These are phyloP conservation scores for Moelleriella libera DNA, from an alignment of 2,329 filamentous ascomycete genomes.

Conservation along the genomic window DNA sequence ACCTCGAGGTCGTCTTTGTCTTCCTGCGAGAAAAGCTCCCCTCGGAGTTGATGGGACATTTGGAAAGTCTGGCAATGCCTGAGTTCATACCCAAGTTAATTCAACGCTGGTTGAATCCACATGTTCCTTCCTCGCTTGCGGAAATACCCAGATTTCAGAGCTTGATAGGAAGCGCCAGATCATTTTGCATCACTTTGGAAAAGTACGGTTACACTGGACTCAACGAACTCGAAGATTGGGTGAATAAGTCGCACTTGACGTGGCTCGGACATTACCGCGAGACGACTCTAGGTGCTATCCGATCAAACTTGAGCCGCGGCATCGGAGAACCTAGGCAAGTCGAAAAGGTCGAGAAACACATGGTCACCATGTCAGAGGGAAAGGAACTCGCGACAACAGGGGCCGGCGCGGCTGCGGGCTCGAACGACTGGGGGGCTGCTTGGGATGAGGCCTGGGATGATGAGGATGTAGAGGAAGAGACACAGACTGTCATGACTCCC, in stretches of 20 bases:
- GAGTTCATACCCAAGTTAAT: constrained; percentile 55
- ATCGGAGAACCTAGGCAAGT: constrained; percentile 56
- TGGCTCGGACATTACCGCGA: constrained; percentile 83
- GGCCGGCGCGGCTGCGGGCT: constrained; percentile 26
- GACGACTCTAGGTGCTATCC: constrained; percentile 59
- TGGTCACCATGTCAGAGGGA: constrained; percentile 54
- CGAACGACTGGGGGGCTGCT: constrained; percentile 57
- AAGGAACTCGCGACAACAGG: constrained; percentile 46
- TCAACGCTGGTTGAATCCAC: constrained; percentile 58
- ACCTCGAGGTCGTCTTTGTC: constrained; percentile 35
- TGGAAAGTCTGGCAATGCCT: constrained; percentile 59
- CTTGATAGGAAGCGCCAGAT: constrained; percentile 47
- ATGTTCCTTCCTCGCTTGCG: constrained; percentile 60
- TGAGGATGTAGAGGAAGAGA: constrained; percentile 33
- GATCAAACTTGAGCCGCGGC: constrained; percentile 52
- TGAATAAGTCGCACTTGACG: constrained; percentile 60
- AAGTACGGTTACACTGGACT: constrained; percentile 47
- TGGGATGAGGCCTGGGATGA: constrained; percentile 77
- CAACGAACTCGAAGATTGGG: constrained; percentile 62
- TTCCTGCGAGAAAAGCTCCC: constrained; percentile 41
- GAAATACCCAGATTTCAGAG: constrained; percentile 60
- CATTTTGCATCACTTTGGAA: constrained; percentile 51
- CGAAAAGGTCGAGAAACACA: constrained; percentile 73
- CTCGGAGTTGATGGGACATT: constrained; percentile 36
- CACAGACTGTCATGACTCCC: constrained; percentile 2